Evolutionary conservation across 352 stramenopile species (phyloP), one percentile per base, ranked within the genome.

Genomic region (Phytophthora citricola): DNA sequence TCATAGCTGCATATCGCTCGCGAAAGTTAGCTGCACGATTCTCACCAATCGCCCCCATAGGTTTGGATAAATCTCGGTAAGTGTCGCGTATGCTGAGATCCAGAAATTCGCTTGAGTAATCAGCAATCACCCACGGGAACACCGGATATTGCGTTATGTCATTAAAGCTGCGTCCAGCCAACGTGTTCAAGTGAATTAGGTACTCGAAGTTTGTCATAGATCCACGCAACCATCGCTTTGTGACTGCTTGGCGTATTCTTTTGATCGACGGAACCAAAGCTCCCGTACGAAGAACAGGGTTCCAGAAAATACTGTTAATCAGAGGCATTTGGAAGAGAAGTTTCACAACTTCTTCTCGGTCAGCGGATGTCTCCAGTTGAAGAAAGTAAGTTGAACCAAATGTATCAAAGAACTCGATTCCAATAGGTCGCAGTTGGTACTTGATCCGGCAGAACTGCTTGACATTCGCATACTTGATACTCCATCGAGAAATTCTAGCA

Each of bases 131-230:
- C 97, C 97, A 99, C 12, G 97, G 97, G 69, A 99, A 98, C 1
- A 94, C 93, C 3, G 97, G 97, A 69, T 99, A 99, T 73, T 99
- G 97, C 38, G 93, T 99, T n/a, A 99, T 93, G 58, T 99, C 97
- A 76, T 99, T 99, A 66, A 98, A 99, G 54, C 85, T 98, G 44
- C 97, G 75, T 3, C 97, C 97, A 3, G 95, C 97, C 7, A 99
- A 75, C 0, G 94, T 96, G 73, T 99, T 99, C 31, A 99, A 74
- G 69, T 98, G 86, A 49, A 98, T 97, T 15, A 99, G 73, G 69
- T 99, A 99, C 62, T 99, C 97, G 72, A 99, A 99, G 58, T 93
- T 94, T 1, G 84, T 91, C 15, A 94, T 87, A 0, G 51, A 53
- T 0, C 87, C 84, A 14, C 85, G 81, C 10, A 87, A 43, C 85